Percentiles rank a stretch among this genome's conserved stretches.
phyloP scores from a whole-genome alignment of 2,329 filamentous ascomycete genomes.

The Cladosporium halotolerans region DNA sequence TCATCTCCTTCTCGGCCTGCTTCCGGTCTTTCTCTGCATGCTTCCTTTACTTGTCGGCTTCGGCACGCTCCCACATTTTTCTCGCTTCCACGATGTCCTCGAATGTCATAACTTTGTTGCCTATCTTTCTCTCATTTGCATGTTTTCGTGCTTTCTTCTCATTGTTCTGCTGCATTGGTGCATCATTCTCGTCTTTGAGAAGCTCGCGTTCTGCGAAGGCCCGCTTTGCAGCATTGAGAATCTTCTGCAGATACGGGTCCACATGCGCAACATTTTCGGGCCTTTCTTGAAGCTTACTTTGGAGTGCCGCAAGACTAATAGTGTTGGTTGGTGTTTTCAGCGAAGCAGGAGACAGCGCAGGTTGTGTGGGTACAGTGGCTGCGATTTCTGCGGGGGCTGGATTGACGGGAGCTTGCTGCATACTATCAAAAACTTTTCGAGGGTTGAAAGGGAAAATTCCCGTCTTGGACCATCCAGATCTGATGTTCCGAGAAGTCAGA shows the following conservation, averaged over 20 bases:
- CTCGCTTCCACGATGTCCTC: conserved; percentile 1
- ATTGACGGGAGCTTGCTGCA: not conserved
- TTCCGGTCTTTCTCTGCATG: not conserved
- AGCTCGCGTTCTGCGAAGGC: not conserved
- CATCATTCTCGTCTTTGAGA: not conserved
- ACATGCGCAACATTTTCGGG: not conserved
- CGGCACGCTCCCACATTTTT: not conserved
- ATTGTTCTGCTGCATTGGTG: not conserved
- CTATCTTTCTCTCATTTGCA: not conserved
- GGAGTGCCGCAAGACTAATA: not conserved
- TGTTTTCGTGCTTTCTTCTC: not conserved
- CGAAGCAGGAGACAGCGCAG: not conserved
- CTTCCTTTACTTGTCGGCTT: not conserved
- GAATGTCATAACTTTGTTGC: not conserved
- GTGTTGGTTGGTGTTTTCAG: not conserved
- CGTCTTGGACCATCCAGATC: conserved; percentile 21
- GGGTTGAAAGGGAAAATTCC: conserved; percentile 26
- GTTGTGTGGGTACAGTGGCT: not conserved
- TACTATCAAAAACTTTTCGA: not conserved
- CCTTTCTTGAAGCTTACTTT: not conserved
- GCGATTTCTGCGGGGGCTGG: not conserved
- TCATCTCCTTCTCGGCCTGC: not conserved
- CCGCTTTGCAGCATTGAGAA: not conserved
- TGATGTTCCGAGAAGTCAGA: conserved; percentile 25
- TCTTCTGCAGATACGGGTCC: not conserved